Evolutionary conservation across 352 stramenopile species (phyloP), one percentile per base, ranked within the genome.

Genomic region (Globisporangium takayamanum): DNA sequence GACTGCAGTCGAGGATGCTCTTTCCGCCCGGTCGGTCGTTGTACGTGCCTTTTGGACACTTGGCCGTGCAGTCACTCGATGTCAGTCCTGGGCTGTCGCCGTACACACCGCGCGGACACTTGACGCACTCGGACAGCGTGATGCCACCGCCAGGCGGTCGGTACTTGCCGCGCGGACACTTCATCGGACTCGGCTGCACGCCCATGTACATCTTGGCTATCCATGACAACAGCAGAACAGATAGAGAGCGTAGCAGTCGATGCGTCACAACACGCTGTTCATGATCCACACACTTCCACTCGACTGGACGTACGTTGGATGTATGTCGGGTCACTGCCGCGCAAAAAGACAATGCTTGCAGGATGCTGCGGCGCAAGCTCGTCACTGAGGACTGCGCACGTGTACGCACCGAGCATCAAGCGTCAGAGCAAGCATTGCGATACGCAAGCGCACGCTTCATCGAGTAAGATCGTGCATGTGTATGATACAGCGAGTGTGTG

Each of bases 51-150:
- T 88, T 89, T 4, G 80, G 80, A 52, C 80, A 91, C 60, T 78
- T 82, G 41, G 78, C 76, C 0, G 76, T 86, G 64, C 82, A 92
- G 47, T 74, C 73, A 28, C 75, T 84, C 3, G 82, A 81, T 6
- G 70, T 69, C 14, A 92, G 59, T 0, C 80, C 82, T 0, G 78
- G 76, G 20, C 72, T 84, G 46, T 85, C 76, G 15, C 82, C 82
- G 44, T 92, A 92, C 1, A 92, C 80, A 3, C 82, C 80, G 8
- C 80, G 80, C 8, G 82, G 82, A 52, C 82, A 92, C 47, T 77
- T 76, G 33, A 83, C 74, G 57, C 82, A 92, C 61, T 92, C 82
- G 2, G 67, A 71, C 2, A 83, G 42, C 3, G 72, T 75, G 14
- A 73, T 76, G 0, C 80, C 82, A 2, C 50, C 71, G 1, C 69